These are phyloP conservation scores for Cryptococcus sp. DNA, from an alignment of 1,284 basidiomycete species.

Conservation along the genomic window DNA sequence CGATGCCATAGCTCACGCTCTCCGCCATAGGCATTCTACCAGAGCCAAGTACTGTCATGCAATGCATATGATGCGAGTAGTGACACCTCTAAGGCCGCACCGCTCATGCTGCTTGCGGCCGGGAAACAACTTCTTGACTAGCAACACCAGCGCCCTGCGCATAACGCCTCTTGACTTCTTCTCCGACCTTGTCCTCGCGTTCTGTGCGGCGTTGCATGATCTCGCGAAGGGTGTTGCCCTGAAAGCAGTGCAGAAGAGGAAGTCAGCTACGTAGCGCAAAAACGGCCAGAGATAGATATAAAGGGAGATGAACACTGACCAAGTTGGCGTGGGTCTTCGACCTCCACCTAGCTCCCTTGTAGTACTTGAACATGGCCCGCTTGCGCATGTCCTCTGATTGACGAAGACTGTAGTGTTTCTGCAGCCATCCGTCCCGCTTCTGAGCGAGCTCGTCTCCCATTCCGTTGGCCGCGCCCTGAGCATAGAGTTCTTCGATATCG, in stretches of 20 bases:
- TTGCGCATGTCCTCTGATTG: slow-evolving; percentile 34
- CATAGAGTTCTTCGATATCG: slow-evolving; percentile 70
- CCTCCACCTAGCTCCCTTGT: slow-evolving; percentile 50
- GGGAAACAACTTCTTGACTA: slow-evolving; percentile 1
- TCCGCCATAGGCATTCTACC: no score
- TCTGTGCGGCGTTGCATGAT: slow-evolving; percentile 55
- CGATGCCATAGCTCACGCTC: no score
- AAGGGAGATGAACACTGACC: slow-evolving; percentile 24
- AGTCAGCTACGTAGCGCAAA: neutral
- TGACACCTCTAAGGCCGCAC: neutral
- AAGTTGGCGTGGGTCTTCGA: slow-evolving; percentile 43
- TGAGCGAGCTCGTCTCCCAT: slow-evolving; percentile 57
- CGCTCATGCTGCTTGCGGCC: slow-evolving; percentile 7
- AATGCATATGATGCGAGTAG: neutral
- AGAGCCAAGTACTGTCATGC: neutral
- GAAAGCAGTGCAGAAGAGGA: neutral
- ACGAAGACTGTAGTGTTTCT: slow-evolving; percentile 61
- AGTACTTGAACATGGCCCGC: slow-evolving; percentile 41
- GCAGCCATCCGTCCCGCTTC: slow-evolving; percentile 63
- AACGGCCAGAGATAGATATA: slow-evolving; percentile 7
- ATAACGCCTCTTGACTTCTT: slow-evolving; percentile 18
- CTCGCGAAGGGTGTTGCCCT: slow-evolving; percentile 49
- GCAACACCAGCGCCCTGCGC: neutral
- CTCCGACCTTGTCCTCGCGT: slow-evolving; percentile 57
- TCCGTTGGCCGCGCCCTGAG: slow-evolving; percentile 28